Evolutionary conservation across 768 basidiomycete species (phyloP).

Genomic region (Boletus pseudo-olivaceus): DNA sequence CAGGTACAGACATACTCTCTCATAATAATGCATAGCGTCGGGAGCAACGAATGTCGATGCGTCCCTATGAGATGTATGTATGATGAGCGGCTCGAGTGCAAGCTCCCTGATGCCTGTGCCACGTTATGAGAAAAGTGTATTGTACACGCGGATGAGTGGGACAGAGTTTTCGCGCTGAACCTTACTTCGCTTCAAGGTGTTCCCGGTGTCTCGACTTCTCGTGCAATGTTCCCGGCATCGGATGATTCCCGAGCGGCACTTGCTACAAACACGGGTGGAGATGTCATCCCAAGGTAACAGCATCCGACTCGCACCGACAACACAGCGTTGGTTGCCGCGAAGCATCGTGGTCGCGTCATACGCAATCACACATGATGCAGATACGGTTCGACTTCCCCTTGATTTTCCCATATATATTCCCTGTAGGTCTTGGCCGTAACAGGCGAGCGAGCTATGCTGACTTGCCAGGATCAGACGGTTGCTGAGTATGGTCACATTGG

Average conservation of each 20-base stretch:
- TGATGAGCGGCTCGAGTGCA: no score
- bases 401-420: not conserved
- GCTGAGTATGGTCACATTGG: slow-evolving; percentile 1
- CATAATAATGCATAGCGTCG: no score
- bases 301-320: not conserved
- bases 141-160: not conserved
- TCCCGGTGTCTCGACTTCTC: not conserved
- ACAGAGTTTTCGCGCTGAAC: not conserved
- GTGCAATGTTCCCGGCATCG: not conserved
- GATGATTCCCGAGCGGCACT: not conserved
- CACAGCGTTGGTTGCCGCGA: slow-evolving; percentile 4
- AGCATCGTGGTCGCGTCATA: not conserved
- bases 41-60: no score
- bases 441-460: not conserved
- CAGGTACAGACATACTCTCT: no score
- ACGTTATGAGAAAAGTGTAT: no score
- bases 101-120: no score
- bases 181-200: not conserved
- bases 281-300: not conserved
- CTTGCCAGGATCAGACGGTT: not conserved
- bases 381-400: not conserved
- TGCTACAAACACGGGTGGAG: not conserved
- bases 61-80: no score
- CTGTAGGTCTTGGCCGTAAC: not conserved
- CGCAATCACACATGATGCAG: not conserved